Conservation (phyloP, 2,329 filamentous ascomycete species). For the Ilyonectria sp. region DNA sequence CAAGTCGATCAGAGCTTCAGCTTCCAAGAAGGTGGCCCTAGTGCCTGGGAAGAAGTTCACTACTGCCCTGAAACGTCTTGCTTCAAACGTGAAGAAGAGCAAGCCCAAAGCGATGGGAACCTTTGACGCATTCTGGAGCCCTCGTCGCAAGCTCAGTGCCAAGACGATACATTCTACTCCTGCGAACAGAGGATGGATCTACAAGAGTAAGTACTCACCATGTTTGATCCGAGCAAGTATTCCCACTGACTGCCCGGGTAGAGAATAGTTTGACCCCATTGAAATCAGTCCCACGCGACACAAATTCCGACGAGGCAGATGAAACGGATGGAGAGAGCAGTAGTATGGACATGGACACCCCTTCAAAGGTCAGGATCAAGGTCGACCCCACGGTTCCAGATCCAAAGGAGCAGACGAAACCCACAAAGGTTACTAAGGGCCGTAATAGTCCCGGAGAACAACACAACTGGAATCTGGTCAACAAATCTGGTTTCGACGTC, state of each 20-base stretch:
- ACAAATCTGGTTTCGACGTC: slow-evolving; percentile 20
- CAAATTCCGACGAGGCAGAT: neutral
- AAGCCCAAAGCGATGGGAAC: neutral
- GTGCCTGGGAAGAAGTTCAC: neutral
- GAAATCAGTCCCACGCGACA: slow-evolving; percentile 9
- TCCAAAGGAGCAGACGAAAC: neutral
- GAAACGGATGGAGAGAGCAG: slow-evolving; percentile 3
- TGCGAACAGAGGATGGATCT: slow-evolving; percentile 26
- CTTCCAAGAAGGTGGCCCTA: slow-evolving; percentile 19
- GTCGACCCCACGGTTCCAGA: neutral
- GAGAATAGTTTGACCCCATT: slow-evolving; percentile 29
- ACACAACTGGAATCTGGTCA: slow-evolving; percentile 6
- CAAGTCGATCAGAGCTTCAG: slow-evolving; percentile 24
- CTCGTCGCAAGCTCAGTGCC: neutral
- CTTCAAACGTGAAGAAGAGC: neutral
- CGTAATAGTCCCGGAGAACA: slow-evolving; percentile 2
- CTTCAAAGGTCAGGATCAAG: slow-evolving; percentile 7
- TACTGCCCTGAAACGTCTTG: neutral
- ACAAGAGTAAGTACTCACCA: slow-evolving; percentile 33
- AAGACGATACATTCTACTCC: neutral
- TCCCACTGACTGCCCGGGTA: slow-evolving; percentile 29
- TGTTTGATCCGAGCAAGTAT: neutral
- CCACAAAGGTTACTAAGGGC: neutral
- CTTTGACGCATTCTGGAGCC: neutral
- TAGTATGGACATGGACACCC: slow-evolving; percentile 2